phyloP scores from a whole-genome alignment of 164 flowering plant genomes.

The Vitis labrusca region DNA sequence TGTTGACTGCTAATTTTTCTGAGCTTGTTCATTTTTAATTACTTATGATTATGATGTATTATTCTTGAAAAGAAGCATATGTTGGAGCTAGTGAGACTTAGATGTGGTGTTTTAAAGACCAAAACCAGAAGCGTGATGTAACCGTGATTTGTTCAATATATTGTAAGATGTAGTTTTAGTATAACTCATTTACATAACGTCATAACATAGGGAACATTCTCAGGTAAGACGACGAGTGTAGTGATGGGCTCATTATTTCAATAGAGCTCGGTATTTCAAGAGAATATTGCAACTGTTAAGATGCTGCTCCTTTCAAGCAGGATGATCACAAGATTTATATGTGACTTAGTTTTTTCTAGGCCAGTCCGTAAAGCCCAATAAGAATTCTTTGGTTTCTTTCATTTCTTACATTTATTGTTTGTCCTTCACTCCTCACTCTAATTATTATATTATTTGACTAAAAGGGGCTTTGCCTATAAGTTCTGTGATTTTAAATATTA shows the following conservation, averaged over 20 bases:
- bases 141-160: neutral
- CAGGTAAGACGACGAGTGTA: no score
- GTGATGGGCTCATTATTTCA: no score
- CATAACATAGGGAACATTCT: no score
- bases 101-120: neutral
- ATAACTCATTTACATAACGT: no score
- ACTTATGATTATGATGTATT: neutral
- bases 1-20: neutral
- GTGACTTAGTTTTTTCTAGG: neutral
- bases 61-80: neutral
- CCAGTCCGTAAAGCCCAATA: neutral
- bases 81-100: neutral
- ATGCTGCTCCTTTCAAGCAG: neutral
- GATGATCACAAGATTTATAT: neutral
- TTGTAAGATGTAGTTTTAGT: neutral
- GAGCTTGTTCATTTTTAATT: neutral
- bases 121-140: neutral
- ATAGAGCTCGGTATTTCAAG: neutral
- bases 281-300: neutral
- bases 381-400: neutral
- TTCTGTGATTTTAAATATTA: no score
- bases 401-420: neutral
- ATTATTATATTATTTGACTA: neutral
- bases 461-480: neutral
- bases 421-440: neutral